Evolutionary conservation across 768 basidiomycete genomes (phyloP).

Genomic region (Mycena haematopus): DNA sequence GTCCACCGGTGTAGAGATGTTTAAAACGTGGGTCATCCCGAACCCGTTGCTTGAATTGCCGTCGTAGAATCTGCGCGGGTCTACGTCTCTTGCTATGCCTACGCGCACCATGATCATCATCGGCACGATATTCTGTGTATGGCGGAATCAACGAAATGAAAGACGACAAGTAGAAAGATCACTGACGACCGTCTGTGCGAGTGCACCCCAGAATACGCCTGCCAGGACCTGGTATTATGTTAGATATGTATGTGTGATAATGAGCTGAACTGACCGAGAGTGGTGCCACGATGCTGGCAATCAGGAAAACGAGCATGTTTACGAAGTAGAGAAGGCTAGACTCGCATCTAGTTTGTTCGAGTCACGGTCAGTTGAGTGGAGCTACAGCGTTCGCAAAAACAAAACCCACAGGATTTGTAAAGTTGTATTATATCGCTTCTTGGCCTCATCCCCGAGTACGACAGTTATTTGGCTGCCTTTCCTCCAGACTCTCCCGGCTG

Average conservation of each 20-base stretch:
- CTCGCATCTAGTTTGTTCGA: constrained; percentile 8
- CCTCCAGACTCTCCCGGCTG: constrained; percentile 12
- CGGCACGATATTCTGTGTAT: constrained; percentile 14
- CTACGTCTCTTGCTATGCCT: background rate
- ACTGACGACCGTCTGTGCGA: constrained; percentile 14
- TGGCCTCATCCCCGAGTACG: background rate
- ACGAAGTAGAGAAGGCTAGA: constrained; percentile 14
- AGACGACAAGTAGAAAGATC: background rate
- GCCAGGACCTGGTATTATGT: background rate
- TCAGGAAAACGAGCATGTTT: background rate
- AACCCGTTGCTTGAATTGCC: background rate
- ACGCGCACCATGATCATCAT: constrained; percentile 15
- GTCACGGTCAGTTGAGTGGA: background rate
- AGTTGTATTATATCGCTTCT: background rate
- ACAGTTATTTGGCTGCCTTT: background rate
- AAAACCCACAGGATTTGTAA: constrained; percentile 4
- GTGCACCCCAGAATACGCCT: background rate
- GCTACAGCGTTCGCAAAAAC: too few species aligned
- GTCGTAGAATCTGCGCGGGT: background rate
- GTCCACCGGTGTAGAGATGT: too few species aligned
- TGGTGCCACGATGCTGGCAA: background rate
- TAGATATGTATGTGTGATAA: background rate
- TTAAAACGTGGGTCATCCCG: too few species aligned
- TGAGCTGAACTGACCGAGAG: background rate
- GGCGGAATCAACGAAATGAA: background rate